These are phyloP conservation scores for Ambrosia trifida DNA, from an alignment of 129 eudicot genomes.

Conservation along the genomic window DNA sequence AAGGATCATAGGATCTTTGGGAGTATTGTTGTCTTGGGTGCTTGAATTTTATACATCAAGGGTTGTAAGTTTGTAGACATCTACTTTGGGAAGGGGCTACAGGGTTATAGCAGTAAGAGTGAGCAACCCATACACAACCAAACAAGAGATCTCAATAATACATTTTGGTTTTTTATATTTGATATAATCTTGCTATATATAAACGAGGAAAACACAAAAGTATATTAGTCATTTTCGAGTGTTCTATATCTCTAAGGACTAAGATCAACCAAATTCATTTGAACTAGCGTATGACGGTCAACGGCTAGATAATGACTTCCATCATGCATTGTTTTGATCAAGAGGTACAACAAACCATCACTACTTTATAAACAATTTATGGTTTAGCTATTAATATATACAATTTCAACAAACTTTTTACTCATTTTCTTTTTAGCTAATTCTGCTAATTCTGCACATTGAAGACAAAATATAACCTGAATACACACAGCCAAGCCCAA, in stretches of 20 bases:
- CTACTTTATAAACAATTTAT: too few relatives aligned
- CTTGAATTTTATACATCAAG: slow-evolving; percentile 2
- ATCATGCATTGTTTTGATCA: too few relatives aligned
- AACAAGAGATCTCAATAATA: neutral
- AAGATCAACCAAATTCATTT: neutral
- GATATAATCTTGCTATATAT: neutral
- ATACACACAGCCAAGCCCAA: neutral
- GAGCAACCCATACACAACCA: slow-evolving; percentile 4
- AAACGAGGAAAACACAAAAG: too few relatives aligned
- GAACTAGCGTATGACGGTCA: too few relatives aligned
- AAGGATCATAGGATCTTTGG: neutral
- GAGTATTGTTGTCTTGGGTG: neutral
- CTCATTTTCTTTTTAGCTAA: neutral
- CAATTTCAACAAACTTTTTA: neutral
- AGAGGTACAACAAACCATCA: too few relatives aligned
- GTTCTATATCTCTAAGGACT: too few relatives aligned
- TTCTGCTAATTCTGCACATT: neutral
- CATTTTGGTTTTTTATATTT: neutral
- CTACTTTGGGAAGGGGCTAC: neutral
- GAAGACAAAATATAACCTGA: neutral
- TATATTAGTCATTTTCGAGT: too few relatives aligned
- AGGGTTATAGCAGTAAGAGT: slow-evolving; percentile 11
- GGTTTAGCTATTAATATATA: too few relatives aligned
- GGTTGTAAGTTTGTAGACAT: neutral
- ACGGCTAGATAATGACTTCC: too few relatives aligned